Evolutionary conservation across 1,284 basidiomycete genomes (phyloP), one percentile per base, ranked within the genome.

Genomic region (Cutaneotrichosporon spelunceum): DNA sequence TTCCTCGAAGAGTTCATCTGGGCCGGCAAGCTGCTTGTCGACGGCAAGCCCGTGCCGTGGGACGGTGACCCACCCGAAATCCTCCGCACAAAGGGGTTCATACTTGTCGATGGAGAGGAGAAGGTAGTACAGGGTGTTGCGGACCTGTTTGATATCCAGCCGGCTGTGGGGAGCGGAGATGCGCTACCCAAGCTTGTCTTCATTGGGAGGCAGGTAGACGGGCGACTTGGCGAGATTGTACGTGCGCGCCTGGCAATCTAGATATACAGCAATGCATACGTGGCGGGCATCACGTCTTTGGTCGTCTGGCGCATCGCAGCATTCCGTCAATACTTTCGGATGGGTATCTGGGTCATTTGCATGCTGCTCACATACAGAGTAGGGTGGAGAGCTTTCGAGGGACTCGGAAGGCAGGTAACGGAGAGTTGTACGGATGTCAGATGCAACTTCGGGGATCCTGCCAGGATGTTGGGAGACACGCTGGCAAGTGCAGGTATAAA

Each of bases 71-170:
- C 27, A 36, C 44, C 57, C 52, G 84, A 87, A 56, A 82, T 95
- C 2, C 79, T 96, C 14, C 84, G 93, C 16, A 91, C 89, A 68
- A 95, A 95, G 75, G 92, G 91, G 9, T 81, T 91, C 36, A 85
- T 92, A 67, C 71, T 52, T 4, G 75, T 82, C 3, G 76, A 82
- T 0, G 78, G 78, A 0, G 88, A 87, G 6, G 79, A 83, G 61
- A 82, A 84, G 59, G 85, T 85, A 68, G 85, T 93, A 57, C 93
- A 96, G 72, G 93, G 92, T 3, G 93, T 96, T 13, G 82, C 88
- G 65, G 90, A 82, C 69, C 82, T 94, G 75, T 95, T 93, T 72
- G 93, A 96, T 67, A 83, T 93, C 21, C 33, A 62, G 57, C 62
- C 39, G 9, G 49, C 33, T 1, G 59, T 47, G 0, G 36, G 19